Evolutionary conservation across 192 early-diverging fungal species (phyloP), one percentile per base, ranked within the genome.

Genomic region (Backusella westeae): DNA sequence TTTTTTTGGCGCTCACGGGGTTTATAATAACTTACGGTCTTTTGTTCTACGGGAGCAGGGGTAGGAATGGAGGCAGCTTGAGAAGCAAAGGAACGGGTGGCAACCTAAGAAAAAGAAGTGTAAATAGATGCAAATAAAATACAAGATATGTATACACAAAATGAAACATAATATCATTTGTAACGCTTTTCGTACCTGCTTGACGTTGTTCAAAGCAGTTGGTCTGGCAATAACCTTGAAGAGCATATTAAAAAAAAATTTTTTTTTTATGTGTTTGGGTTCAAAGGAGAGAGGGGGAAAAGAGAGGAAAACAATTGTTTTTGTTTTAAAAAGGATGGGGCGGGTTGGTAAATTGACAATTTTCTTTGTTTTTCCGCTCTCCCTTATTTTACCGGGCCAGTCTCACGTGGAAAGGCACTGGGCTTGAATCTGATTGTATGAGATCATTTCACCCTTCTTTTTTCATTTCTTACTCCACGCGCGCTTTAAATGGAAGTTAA

Each of bases 31-130:
- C 73, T 81, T 81, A 81, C 80, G 6, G 72, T 81, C 59, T 66
- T 74, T 70, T 81, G 80, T 44, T 81, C 80, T 67, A n/a, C 70
- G 41, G 80, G 80, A 41, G 80, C 80, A 75, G 76, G 76, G 67
- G 75, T 76, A 44, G 80, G 80, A 46, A 81, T 77, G 49, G 70
- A 56, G 34, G 70, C 73, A 26, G 73, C 59, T 29, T 80, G 79
- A 53, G 79, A 80, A 69, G 80, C 80, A 65, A 78, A 81, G 35
- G 72, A 67, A 35, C 80, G 76, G 21, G 73, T 46, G 34, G 75
- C 73, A 65, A 73, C 19, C 5, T 29, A 9, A 32, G 7, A 34
- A 69, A 19, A 52, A 77, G 42, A 26, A 66, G 38, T 44, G 34
- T 36, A 35, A 52, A 34, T 26, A 59, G 2, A 73, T 59, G 21